A percentile compares a stretch with the other conserved stretches of the same genome.
Conservation (phyloP, 176 grass and related monocot genomes). For the Paspalum vaginatum region DNA sequence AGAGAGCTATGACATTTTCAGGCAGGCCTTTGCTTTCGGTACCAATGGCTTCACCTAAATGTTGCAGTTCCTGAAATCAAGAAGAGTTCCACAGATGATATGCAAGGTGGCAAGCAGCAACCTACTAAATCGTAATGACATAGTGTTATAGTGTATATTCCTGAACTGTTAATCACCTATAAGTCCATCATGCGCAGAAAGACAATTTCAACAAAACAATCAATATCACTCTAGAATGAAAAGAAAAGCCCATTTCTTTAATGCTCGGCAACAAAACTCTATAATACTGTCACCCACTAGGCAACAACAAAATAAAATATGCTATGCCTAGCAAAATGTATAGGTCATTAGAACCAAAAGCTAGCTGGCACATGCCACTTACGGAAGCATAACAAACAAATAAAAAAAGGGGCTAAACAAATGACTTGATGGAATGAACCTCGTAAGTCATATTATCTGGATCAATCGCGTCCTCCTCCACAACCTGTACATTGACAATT, state of each 20-base stretch:
- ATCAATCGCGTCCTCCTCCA: conserved; percentile 64
- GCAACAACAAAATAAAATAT: background rate
- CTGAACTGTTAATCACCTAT: background rate
- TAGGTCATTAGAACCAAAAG: conserved; percentile 14
- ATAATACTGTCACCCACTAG: background rate
- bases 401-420: conserved; percentile 3
- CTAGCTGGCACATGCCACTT: background rate
- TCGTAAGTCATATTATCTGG: conserved; percentile 94
- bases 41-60: conserved; percentile 81
- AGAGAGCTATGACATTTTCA: conserved; percentile 56
- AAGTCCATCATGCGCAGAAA: background rate
- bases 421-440: conserved; percentile 46
- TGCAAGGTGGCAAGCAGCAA: background rate
- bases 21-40: conserved; percentile 80
- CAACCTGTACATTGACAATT: conserved; percentile 43
- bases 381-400: conserved; percentile 18
- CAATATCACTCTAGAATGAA: background rate
- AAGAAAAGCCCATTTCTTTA: background rate
- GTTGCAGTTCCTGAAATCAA: conserved; percentile 81
- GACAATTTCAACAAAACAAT: background rate
- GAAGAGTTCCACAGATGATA: conserved; percentile 23
- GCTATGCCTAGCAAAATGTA: background rate
- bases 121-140: too few relatives aligned
- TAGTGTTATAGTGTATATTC: background rate
- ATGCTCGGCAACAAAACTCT: background rate